A percentile compares a stretch with the other conserved stretches of the same genome.
phyloP scores from a whole-genome alignment of 768 basidiomycete species.

The Phallus indusiatus region DNA sequence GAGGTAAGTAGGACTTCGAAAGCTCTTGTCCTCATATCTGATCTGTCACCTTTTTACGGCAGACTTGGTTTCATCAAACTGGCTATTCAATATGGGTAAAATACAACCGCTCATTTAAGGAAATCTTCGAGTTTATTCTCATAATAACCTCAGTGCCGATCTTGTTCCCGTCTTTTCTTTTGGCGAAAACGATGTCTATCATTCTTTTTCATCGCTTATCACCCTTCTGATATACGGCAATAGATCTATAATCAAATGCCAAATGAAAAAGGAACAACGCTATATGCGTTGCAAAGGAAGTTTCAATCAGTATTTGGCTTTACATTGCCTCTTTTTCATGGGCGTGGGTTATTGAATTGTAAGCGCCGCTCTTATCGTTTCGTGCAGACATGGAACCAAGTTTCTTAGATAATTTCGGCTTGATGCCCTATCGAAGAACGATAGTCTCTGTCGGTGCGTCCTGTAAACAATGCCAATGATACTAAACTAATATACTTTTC shows the following conservation, averaged over 20 bases:
- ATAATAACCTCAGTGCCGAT: constrained; percentile 53
- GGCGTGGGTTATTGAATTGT: constrained; percentile 93
- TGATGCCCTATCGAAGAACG: constrained; percentile 91
- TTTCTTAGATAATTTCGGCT: constrained; percentile 74
- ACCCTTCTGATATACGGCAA: not conserved
- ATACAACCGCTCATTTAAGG: too few species aligned
- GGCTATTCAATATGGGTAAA: constrained; percentile 81
- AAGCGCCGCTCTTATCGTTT: constrained; percentile 17
- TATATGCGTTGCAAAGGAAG: constrained; percentile 79
- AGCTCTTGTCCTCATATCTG: not conserved
- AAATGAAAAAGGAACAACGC: constrained; percentile 83
- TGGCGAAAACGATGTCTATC: constrained; percentile 91
- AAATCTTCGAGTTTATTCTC: too few species aligned
- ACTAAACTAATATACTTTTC: not conserved
- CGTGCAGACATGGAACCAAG: not conserved
- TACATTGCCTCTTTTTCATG: constrained; percentile 95
- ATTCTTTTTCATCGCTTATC: constrained; percentile 19
- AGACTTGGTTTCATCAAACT: constrained; percentile 94
- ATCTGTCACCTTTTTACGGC: not conserved
- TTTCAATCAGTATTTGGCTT: constrained; percentile 93
- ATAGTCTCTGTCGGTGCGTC: constrained; percentile 95
- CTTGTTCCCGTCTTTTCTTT: constrained; percentile 97
- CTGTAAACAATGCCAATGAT: not conserved
- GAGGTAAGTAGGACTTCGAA: constrained; percentile 34
- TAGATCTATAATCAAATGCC: constrained; percentile 97